A percentile compares a stretch with the other conserved stretches of the same genome.
phyloP scores from a whole-genome alignment of 2,329 filamentous ascomycete species.

The Monilinia laxa region DNA sequence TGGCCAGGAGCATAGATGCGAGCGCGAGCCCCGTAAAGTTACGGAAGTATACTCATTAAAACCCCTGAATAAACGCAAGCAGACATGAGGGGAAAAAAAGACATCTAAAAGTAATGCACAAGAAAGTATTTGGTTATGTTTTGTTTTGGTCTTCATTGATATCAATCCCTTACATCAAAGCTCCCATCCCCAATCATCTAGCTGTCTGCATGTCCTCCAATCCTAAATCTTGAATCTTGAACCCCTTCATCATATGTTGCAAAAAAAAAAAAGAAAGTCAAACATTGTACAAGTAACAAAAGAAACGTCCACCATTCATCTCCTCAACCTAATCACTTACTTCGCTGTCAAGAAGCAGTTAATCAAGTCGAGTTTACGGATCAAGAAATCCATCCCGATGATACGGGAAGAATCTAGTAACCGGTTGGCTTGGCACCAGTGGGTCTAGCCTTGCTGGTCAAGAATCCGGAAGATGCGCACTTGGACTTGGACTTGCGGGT shows the following conservation, averaged over 20 bases:
- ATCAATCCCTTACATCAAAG: conserved; percentile 20
- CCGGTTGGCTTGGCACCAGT: conserved; percentile 22
- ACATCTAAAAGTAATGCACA: conserved; percentile 9
- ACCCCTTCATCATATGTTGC: conserved; percentile 6
- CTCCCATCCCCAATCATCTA: conserved; percentile 4
- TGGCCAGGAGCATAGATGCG: neutral
- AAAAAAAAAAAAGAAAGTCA: conserved; percentile 4
- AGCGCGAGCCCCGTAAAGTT: neutral
- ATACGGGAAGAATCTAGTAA: conserved; percentile 9
- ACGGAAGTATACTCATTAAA: neutral
- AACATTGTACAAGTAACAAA: conserved; percentile 14
- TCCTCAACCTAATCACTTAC: conserved; percentile 8
- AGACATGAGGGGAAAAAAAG: neutral
- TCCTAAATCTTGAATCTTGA: neutral
- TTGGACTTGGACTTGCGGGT: conserved; percentile 34
- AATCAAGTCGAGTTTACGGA: neutral
- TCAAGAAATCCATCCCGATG: neutral
- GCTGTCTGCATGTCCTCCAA: neutral
- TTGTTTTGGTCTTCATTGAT: conserved; percentile 16
- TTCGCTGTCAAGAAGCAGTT: conserved; percentile 19
- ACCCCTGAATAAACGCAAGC: neutral
- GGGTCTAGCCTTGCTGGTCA: conserved; percentile 29
- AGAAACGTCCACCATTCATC: conserved; percentile 7
- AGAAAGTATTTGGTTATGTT: conserved; percentile 16
- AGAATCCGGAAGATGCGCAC: conserved; percentile 34